Conservation (phyloP, 2,329 filamentous ascomycete species). For the Neopestalotiopsis rosae region DNA sequence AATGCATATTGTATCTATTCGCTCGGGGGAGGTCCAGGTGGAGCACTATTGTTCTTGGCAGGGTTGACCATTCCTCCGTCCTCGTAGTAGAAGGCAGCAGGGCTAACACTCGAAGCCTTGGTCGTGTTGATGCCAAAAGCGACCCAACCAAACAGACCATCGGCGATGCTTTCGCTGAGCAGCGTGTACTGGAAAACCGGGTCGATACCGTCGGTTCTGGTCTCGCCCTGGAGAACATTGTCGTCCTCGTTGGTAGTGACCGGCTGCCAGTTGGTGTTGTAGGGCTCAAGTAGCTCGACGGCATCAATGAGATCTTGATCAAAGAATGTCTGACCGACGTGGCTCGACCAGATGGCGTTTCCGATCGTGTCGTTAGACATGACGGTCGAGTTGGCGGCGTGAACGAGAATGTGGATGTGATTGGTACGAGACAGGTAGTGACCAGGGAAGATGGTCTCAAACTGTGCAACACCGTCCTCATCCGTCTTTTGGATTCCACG, state of each 20-base stretch:
- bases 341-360: conserved; percentile 52
- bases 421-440: conserved; percentile 49
- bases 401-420: conserved; percentile 55
- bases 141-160: conserved; percentile 11
- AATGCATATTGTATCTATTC: background rate
- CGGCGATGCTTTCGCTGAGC: background rate
- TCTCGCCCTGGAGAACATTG: conserved; percentile 7
- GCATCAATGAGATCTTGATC: conserved; percentile 60
- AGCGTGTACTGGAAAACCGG: conserved; percentile 3
- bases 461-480: conserved; percentile 45
- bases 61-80: conserved; percentile 3
- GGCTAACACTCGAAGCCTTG: background rate
- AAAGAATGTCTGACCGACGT: conserved; percentile 72
- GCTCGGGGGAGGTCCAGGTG: background rate
- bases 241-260: conserved; percentile 6
- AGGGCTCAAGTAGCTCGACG: background rate
- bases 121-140: conserved; percentile 13
- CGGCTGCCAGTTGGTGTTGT: background rate
- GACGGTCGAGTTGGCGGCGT: conserved; percentile 41
- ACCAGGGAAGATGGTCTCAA: conserved; percentile 48
- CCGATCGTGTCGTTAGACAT: conserved; percentile 52
- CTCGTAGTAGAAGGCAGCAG: background rate
- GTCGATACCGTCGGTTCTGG: background rate
- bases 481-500: conserved; percentile 48
- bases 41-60: background rate